Percentiles rank a stretch among this genome's conserved stretches.
These are phyloP conservation scores for Odontarrhena argentea DNA, from an alignment of 345 rosid genomes.

Conservation along the genomic window DNA sequence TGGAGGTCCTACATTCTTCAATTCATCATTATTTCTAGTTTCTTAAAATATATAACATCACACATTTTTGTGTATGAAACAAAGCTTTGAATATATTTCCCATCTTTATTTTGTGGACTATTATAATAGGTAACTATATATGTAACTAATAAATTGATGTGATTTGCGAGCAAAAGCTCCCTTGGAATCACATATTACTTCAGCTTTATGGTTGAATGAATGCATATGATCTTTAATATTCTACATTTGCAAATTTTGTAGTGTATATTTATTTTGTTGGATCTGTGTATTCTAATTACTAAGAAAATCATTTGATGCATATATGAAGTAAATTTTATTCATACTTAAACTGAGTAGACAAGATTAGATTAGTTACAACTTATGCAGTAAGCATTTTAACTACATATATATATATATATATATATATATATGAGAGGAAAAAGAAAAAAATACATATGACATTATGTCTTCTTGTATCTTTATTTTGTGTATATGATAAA, in stretches of 20 bases:
- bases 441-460: conserved; percentile 21
- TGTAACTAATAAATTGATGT: conserved; percentile 9
- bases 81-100: conserved; percentile 23
- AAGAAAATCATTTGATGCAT: background rate
- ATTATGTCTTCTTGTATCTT: conserved; percentile 32
- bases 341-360: conserved; percentile 24
- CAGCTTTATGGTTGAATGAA: background rate
- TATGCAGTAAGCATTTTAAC: conserved; percentile 31
- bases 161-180: conserved; percentile 27
- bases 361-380: conserved; percentile 39
- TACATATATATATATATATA: background rate
- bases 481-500: conserved; percentile 33
- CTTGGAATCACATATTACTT: background rate
- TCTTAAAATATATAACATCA: conserved; percentile 20
- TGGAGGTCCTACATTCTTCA: conserved; percentile 37
- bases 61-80: conserved; percentile 24
- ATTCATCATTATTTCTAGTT: conserved; percentile 24
- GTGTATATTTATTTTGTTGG: background rate
- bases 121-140: conserved; percentile 22
- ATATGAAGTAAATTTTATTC: conserved; percentile 10
- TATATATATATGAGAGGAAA: conserved; percentile 18
- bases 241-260: background rate
- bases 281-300: background rate
- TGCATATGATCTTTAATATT: background rate
- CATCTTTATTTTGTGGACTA: conserved; percentile 32